Evolutionary conservation across 1,284 basidiomycete genomes (phyloP).

Genomic region (Ganoderma meredithae): DNA sequence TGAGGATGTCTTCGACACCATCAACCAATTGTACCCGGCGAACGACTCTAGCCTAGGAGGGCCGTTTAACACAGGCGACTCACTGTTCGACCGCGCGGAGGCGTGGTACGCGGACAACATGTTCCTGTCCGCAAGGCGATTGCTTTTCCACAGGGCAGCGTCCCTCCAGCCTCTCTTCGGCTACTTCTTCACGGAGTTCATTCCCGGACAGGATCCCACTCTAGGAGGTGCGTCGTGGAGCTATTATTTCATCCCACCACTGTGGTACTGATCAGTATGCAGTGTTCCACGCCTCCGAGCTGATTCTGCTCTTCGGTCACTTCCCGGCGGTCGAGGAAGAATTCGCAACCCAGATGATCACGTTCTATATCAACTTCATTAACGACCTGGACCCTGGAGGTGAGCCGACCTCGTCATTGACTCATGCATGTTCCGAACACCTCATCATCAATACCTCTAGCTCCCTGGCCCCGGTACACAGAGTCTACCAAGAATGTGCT

Average conservation of each 20-base stretch:
- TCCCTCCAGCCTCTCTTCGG: constrained; percentile 56
- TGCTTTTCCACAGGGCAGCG: constrained; percentile 57
- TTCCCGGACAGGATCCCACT: constrained; percentile 52
- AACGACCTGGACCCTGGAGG: constrained; percentile 60
- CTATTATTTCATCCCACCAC: background rate
- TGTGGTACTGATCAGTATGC: background rate
- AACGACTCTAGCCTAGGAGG: constrained; percentile 55
- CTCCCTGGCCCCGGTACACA: constrained; percentile 53
- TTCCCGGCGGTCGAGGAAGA: constrained; percentile 52
- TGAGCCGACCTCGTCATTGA: constrained; percentile 35
- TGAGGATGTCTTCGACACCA: constrained; percentile 44
- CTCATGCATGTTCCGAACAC: background rate
- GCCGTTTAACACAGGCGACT: constrained; percentile 64
- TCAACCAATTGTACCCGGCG: constrained; percentile 53
- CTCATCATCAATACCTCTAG: constrained; percentile 37
- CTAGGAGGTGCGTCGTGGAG: constrained; percentile 47
- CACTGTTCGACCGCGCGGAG: constrained; percentile 60
- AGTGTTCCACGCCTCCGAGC: constrained; percentile 62
- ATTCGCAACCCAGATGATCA: constrained; percentile 55
- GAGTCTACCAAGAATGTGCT: constrained; percentile 46
- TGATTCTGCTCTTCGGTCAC: constrained; percentile 56
- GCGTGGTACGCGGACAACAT: constrained; percentile 66
- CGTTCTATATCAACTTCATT: constrained; percentile 63
- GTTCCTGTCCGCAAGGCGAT: constrained; percentile 57
- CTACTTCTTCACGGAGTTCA: constrained; percentile 63